Evolutionary conservation across 441 rosid genomes (phyloP), one percentile per base, ranked within the genome.

Genomic region (Capsella rubella): DNA sequence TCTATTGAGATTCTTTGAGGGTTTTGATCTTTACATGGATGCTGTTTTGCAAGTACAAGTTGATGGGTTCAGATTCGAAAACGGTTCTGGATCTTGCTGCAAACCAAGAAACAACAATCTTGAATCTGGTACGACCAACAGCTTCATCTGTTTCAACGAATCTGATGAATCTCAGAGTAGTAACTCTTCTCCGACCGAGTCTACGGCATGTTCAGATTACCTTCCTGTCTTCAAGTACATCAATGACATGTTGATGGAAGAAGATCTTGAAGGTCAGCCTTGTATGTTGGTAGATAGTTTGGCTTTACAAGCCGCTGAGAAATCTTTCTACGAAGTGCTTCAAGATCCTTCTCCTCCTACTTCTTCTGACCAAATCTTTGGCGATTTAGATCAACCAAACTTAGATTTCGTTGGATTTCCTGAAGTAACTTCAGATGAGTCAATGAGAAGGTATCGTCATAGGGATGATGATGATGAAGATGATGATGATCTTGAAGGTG

Each of bases 291-390:
- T 87, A 82, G 92, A 91, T 46, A 84, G 93, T 78, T 80, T 93
- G 49, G 90, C 96, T 54, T 87, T 94, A 57, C 96, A 94, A 80
- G 92, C 95, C 1, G 95, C 92, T 1, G 97, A 93, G 73, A 91
- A 79, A 80, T 82, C 95, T 57, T 90, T 91, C 49, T 87, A 77
- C 35, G 92, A 91, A 42, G 90, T 80, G 21, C 84, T 91, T 77
- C 89, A 83, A 31, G 86, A 84, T 69, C 83, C 81, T 25, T 76
- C 85, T 57, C 89, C 80, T 10, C 78, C 75, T 64, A 71, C 81
- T 3, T 64, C 46, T 4, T 64, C 46, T 4, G 21, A 73, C 73
- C 79, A 66, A 55, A 62, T 14, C 45, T 16, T 37, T 2, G 54
- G 54, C 4, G 57, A 15, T 52, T 40, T 75, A 14, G 75, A 57